These are phyloP conservation scores for Stachybotrys echinatus DNA, from an alignment of 2,329 filamentous ascomycete species.

Conservation along the genomic window DNA sequence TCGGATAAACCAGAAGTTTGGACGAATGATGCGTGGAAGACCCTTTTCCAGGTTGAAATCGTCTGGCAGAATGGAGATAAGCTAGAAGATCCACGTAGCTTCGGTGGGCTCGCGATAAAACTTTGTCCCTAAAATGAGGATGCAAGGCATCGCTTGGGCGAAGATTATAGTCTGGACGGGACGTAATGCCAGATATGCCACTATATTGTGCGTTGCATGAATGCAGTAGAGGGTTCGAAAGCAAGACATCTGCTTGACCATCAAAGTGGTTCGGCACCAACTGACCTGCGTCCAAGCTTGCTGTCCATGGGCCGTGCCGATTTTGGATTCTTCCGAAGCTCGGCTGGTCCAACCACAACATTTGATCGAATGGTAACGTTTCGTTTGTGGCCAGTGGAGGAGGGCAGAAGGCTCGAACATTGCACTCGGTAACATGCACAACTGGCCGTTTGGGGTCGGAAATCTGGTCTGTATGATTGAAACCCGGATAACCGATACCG, in stretches of 20 bases:
- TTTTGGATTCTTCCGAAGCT: background rate
- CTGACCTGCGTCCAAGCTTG: too few species aligned
- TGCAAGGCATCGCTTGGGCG: conserved; percentile 6
- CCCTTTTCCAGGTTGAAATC: conserved; percentile 32
- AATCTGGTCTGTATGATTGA: conserved; percentile 12
- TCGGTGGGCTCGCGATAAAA: conserved; percentile 63
- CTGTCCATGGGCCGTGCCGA: too few species aligned
- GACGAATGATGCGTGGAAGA: conserved; percentile 31
- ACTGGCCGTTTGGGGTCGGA: conserved; percentile 22
- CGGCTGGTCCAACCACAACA: conserved; percentile 6
- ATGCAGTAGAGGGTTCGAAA: too few species aligned
- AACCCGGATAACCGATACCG: conserved; percentile 6
- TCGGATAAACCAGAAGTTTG: conserved; percentile 52
- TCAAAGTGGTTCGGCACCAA: too few species aligned
- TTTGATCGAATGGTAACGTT: conserved; percentile 22
- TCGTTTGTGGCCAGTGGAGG: conserved; percentile 25
- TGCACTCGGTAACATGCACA: conserved; percentile 29
- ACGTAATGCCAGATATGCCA: background rate
- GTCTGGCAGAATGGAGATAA: conserved; percentile 57
- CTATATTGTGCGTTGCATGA: background rate
- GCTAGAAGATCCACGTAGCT: conserved; percentile 67
- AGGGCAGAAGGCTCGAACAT: conserved; percentile 31
- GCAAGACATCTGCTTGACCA: too few species aligned
- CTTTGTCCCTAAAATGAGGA: conserved; percentile 59
- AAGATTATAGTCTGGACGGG: conserved; percentile 7